These are phyloP conservation scores for Abelmoschus esculentus DNA, from an alignment of 345 rosid genomes.

Conservation along the genomic window DNA sequence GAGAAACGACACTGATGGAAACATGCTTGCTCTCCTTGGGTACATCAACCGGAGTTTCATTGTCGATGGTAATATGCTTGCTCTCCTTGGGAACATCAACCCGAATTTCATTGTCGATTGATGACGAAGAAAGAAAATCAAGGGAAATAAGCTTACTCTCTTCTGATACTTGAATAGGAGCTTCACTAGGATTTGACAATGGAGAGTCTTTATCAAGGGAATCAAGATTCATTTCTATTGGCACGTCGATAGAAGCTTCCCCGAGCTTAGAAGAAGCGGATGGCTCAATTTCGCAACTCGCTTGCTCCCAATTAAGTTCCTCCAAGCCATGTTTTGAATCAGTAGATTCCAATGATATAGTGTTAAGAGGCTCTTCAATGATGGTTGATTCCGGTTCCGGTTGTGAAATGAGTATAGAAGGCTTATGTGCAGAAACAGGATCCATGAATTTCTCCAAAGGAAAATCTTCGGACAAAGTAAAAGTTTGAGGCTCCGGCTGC, in stretches of 20 bases:
- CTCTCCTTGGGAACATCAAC: background rate
- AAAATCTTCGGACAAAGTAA: slow-evolving; percentile 27
- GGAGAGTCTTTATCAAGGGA: slow-evolving; percentile 21
- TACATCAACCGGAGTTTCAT: background rate
- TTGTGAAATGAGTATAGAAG: slow-evolving; percentile 19
- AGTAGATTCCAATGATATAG: slow-evolving; percentile 15
- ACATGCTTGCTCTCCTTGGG: background rate
- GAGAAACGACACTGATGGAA: background rate
- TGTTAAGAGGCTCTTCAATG: slow-evolving; percentile 13
- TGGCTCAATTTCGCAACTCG: slow-evolving; percentile 15
- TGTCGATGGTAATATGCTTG: background rate
- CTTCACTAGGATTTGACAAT: slow-evolving; percentile 21
- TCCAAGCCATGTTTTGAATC: slow-evolving; percentile 24
- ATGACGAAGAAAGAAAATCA: slow-evolving; percentile 9
- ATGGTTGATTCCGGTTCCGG: slow-evolving; percentile 15
- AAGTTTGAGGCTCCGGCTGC: slow-evolving; percentile 26
- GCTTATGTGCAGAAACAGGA: slow-evolving; percentile 23
- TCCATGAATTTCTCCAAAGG: slow-evolving; percentile 38
- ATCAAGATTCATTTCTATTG: slow-evolving; percentile 19
- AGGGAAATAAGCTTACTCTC: slow-evolving; percentile 20
- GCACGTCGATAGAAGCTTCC: slow-evolving; percentile 21
- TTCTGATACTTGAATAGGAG: slow-evolving; percentile 17
- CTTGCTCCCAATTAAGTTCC: slow-evolving; percentile 34
- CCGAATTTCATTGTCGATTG: background rate
- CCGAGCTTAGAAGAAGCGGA: slow-evolving; percentile 25